phyloP scores from a whole-genome alignment of 1,284 basidiomycete genomes.

The Veloboletus limbatus region DNA sequence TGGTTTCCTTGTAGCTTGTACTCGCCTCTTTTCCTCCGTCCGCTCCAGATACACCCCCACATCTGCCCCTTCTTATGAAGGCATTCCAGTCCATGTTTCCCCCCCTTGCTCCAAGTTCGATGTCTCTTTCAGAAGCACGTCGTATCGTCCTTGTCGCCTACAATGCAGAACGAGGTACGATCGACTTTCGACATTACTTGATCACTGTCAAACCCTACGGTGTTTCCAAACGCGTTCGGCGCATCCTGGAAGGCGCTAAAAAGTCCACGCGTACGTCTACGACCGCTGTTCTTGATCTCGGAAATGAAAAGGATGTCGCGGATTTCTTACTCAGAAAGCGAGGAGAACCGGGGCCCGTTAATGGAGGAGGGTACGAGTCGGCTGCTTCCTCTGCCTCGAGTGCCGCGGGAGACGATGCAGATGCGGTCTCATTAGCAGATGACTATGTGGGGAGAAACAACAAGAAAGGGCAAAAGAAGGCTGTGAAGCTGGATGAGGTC shows the following conservation, averaged over 20 bases:
- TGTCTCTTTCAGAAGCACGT: constrained; percentile 81
- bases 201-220: constrained; percentile 96
- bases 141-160: constrained; percentile 94
- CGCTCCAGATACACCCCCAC: constrained; percentile 66
- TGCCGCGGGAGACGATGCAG: constrained; percentile 79
- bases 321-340: constrained; percentile 85
- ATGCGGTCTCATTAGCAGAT: constrained; percentile 80
- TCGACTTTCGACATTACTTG: constrained; percentile 93
- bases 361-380: constrained; percentile 82
- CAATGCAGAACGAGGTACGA: constrained; percentile 80
- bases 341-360: constrained; percentile 58
- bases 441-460: constrained; percentile 96
- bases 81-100: constrained; percentile 89
- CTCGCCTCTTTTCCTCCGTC: constrained; percentile 74
- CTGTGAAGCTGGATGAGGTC: constrained; percentile 90
- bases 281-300: constrained; percentile 72
- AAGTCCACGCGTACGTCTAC: constrained; percentile 37
- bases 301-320: constrained; percentile 89
- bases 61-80: constrained; percentile 75
- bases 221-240: constrained; percentile 88
- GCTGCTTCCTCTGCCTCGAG: constrained; percentile 74
- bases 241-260: constrained; percentile 73
- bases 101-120: constrained; percentile 75
- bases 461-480: constrained; percentile 85
- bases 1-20: constrained; percentile 50